A percentile compares a stretch with the other conserved stretches of the same genome.
phyloP scores from a whole-genome alignment of 768 basidiomycete genomes.

The Cystofilobasidium capitatum region DNA sequence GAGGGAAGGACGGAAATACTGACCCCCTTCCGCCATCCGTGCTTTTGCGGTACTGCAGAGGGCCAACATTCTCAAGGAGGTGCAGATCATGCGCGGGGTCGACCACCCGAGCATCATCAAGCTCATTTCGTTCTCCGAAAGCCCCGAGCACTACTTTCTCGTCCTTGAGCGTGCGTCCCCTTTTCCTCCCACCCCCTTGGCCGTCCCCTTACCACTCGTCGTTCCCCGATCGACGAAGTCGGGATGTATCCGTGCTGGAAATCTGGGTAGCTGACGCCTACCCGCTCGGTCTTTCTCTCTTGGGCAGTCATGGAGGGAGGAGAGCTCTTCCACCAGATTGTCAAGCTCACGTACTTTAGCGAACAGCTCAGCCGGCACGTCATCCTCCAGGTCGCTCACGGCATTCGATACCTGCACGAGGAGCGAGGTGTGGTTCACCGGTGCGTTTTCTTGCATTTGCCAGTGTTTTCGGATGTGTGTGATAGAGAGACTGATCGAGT shows the following conservation, averaged over 20 bases:
- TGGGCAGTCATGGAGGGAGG: conserved; percentile 85
- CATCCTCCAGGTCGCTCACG: conserved; percentile 87
- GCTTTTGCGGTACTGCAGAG: conserved; percentile 49
- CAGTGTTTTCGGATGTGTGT: too few relatives aligned
- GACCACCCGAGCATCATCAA: conserved; percentile 89
- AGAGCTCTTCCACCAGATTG: conserved; percentile 96
- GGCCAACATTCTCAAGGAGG: conserved; percentile 97
- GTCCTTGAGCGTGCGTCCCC: conserved; percentile 68
- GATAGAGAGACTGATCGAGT: not conserved
- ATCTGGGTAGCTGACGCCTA: too few relatives aligned
- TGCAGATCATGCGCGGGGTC: conserved; percentile 95
- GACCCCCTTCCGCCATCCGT: conserved; percentile 24
- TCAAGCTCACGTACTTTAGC: conserved; percentile 97
- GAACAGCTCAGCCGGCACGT: conserved; percentile 96
- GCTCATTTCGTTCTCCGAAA: conserved; percentile 83
- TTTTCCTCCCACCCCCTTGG: not conserved
- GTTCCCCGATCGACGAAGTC: not conserved
- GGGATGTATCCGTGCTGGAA: too few relatives aligned
- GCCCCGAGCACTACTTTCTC: conserved; percentile 84
- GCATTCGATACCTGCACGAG: conserved; percentile 90
- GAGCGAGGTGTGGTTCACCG: conserved; percentile 97
- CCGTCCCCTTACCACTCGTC: not conserved
- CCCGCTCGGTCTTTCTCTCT: too few relatives aligned
- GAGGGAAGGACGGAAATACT: too few relatives aligned
- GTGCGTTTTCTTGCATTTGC: conserved; percentile 40